A percentile compares a stretch with the other conserved stretches of the same genome.
phyloP scores from a whole-genome alignment of 2,329 filamentous ascomycete species.

The Xylariaceae sp. region DNA sequence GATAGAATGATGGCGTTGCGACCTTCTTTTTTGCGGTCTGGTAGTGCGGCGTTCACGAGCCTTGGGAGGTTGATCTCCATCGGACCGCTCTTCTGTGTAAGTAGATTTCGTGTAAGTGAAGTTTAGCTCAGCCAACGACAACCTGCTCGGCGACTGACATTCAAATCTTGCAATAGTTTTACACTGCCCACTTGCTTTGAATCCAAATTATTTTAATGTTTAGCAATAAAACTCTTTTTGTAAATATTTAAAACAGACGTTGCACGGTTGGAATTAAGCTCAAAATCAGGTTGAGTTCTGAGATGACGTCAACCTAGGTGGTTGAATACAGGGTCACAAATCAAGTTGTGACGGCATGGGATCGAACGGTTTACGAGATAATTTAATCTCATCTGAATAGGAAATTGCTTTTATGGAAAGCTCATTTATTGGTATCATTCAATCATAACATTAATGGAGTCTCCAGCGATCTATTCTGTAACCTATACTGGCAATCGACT shows the following conservation, averaged over 20 bases:
- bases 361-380: too few species aligned
- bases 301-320: constrained; percentile 12
- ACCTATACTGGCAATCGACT: too few species aligned
- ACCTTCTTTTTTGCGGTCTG: constrained; percentile 21
- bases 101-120: background rate
- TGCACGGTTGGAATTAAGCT: background rate
- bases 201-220: background rate
- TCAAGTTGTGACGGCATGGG: too few species aligned
- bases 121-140: background rate
- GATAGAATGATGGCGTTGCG: constrained; percentile 16
- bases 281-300: constrained; percentile 10
- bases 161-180: background rate
- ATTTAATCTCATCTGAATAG: too few species aligned
- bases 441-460: too few species aligned
- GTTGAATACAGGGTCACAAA: background rate
- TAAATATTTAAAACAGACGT: background rate
- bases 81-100: too few species aligned
- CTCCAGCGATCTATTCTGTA: too few species aligned
- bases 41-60: constrained; percentile 27
- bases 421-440: too few species aligned
- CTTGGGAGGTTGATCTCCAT: constrained; percentile 31
- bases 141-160: too few species aligned
- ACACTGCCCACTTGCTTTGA: background rate
- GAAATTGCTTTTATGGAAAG: too few species aligned
- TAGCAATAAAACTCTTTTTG: background rate